phyloP scores from a whole-genome alignment of 768 basidiomycete genomes.

The Lactifluus piperatus region DNA sequence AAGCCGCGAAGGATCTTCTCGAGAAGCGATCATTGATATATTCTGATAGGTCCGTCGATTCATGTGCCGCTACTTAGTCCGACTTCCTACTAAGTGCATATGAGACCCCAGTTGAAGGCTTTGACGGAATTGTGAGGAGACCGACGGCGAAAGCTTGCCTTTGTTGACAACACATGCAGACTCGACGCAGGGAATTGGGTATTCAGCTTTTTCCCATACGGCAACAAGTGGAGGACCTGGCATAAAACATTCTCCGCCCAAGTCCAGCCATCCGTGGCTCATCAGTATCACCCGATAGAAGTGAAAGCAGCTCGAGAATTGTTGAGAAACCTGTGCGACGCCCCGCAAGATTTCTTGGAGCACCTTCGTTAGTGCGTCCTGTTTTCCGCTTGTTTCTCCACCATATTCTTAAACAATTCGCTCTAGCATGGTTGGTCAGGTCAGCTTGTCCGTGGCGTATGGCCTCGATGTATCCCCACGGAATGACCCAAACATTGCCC shows the following conservation, averaged over 20 bases:
- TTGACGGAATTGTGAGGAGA: constrained; percentile 23
- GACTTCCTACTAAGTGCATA: neutral
- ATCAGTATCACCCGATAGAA: constrained; percentile 27
- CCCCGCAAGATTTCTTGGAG: constrained; percentile 32
- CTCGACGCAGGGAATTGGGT: constrained; percentile 34
- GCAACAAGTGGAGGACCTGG: constrained; percentile 33
- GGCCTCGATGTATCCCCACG: constrained; percentile 34
- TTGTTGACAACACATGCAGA: constrained; percentile 22
- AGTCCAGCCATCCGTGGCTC: constrained; percentile 29
- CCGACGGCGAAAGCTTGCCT: neutral
- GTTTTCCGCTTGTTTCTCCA: neutral
- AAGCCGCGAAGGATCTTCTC: constrained; percentile 26
- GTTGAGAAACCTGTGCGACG: constrained; percentile 27
- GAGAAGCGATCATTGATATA: constrained; percentile 26
- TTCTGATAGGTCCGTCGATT: constrained; percentile 25
- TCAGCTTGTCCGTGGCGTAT: constrained; percentile 36
- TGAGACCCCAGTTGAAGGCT: constrained; percentile 23
- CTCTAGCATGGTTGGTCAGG: constrained; percentile 27
- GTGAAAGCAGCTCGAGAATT: constrained; percentile 27
- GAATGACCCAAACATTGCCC: constrained; percentile 37
- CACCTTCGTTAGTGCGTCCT: constrained; percentile 31
- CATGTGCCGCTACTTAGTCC: neutral
- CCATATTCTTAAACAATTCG: neutral
- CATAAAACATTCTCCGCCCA: constrained; percentile 35
- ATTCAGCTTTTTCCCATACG: constrained; percentile 34